Evolutionary conservation across 2,329 filamentous ascomycete genomes (phyloP).

Genomic region (Achaetomium macrosporum): DNA sequence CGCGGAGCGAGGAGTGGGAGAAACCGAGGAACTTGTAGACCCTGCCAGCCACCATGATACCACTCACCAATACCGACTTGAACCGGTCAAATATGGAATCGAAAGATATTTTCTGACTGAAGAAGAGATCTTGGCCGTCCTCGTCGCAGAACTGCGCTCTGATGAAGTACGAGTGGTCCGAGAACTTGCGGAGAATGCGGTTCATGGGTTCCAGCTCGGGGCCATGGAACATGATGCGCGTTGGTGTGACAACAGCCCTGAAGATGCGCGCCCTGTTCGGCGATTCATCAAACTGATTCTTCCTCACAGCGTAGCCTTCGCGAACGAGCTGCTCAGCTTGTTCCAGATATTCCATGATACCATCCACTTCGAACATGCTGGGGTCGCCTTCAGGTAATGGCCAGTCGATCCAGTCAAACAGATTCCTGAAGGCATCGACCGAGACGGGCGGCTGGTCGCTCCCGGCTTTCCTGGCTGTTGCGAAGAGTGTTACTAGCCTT

Average conservation of each 20-base stretch:
- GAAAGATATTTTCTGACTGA: constrained; percentile 47
- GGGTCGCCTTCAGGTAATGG: constrained; percentile 46
- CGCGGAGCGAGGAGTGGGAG: constrained; percentile 69
- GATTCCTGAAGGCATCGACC: constrained; percentile 45
- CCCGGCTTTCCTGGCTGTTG: constrained; percentile 22
- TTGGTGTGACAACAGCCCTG: constrained; percentile 54
- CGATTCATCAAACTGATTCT: constrained; percentile 25
- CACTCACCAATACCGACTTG: constrained; percentile 49
- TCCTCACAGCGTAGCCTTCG: constrained; percentile 1
- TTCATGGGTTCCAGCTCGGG: constrained; percentile 65
- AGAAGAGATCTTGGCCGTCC: constrained; percentile 57
- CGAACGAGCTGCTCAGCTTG: constrained; percentile 34
- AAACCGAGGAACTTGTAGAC: constrained; percentile 66
- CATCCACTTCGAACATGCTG: constrained; percentile 32
- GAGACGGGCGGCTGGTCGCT: constrained; percentile 38
- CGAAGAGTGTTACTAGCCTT: constrained; percentile 33
- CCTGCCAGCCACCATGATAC: constrained; percentile 59
- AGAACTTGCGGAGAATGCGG: constrained; percentile 62
- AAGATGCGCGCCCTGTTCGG: constrained; percentile 46
- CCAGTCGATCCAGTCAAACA: constrained; percentile 49
- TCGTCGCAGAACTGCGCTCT: constrained; percentile 72
- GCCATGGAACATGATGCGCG: constrained; percentile 50
- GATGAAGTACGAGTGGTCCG: constrained; percentile 56
- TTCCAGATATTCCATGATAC: constrained; percentile 37
- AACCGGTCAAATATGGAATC: constrained; percentile 55